Percentiles rank a stretch among this genome's conserved stretches.
Conservation (phyloP, 306 rosid genomes). For the Ammopiptanthus mongolicus region DNA sequence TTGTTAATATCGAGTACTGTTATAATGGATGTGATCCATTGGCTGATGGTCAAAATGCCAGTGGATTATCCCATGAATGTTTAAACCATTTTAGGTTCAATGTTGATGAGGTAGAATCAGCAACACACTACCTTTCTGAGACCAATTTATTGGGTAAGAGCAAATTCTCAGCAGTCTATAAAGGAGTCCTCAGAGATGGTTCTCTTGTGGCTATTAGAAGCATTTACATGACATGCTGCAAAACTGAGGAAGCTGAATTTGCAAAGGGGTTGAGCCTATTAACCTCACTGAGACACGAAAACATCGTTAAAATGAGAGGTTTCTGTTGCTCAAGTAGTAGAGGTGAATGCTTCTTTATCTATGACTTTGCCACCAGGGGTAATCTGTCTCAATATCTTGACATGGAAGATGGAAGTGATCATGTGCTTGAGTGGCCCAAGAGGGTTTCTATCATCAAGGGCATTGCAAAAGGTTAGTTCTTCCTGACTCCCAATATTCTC, state of each 20-base stretch:
- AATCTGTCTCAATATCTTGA: slow-evolving; percentile 63
- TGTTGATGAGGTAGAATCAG: slow-evolving; percentile 80
- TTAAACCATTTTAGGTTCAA: slow-evolving; percentile 48
- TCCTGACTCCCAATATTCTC: not conserved
- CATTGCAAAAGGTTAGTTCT: slow-evolving; percentile 69
- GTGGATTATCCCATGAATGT: slow-evolving; percentile 44
- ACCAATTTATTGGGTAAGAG: slow-evolving; percentile 60
- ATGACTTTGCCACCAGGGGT: slow-evolving; percentile 60
- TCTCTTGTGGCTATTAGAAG: slow-evolving; percentile 70
- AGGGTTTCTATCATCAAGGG: slow-evolving; percentile 66
- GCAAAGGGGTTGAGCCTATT: slow-evolving; percentile 51
- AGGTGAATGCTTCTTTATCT: slow-evolving; percentile 79
- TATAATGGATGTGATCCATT: slow-evolving; percentile 66
- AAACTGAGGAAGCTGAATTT: slow-evolving; percentile 75
- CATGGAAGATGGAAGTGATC: slow-evolving; percentile 46
- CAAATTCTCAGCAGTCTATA: slow-evolving; percentile 71
- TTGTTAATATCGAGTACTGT: slow-evolving; percentile 62
- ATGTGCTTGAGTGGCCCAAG: slow-evolving; percentile 69
- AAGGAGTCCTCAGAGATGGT: slow-evolving; percentile 74
- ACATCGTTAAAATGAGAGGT: slow-evolving; percentile 72
- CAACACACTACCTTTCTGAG: slow-evolving; percentile 75
- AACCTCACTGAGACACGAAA: slow-evolving; percentile 66
- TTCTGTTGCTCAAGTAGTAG: slow-evolving; percentile 83
- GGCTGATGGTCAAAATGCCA: slow-evolving; percentile 40
- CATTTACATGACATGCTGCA: slow-evolving; percentile 59